Evolutionary conservation across 768 basidiomycete genomes (phyloP), one percentile per base, ranked within the genome.

Genomic region (Amanita pallidorosea): DNA sequence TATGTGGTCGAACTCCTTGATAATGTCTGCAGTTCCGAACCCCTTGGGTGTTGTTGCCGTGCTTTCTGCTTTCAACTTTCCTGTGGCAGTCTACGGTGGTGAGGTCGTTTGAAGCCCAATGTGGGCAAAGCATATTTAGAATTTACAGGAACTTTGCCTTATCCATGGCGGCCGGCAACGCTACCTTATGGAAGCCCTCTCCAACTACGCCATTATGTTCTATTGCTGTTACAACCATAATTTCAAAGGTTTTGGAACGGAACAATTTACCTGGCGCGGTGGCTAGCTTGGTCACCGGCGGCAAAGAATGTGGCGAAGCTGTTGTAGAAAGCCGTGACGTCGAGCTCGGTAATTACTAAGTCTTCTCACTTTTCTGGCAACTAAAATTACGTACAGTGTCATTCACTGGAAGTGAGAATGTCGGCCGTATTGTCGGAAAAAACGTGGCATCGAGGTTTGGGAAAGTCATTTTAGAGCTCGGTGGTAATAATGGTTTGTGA

Each of bases 11-110:
- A 43, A 20, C 45, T 42, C 53, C 43, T 48, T 60, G 49, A 60
- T 59, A 55, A 15, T 56, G 55, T 51, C 52, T 57, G 8, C 64
- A 92, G 90, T 95, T 3, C 88, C 94, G 7, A 96, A 96, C 63
- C 94, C 95, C 18, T 74, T 97, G 43, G 76, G 77, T 15, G 73
- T 79, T 37, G 76, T 79, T 35, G 81, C 73, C 27, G 80, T 95
- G 8, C 68, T 98, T 47, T 85, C 89, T 18, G 95, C 95, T 0
- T 97, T 96, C 73, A 98, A 98, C 65, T 98, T 97, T 63, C 95
- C 95, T 8, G 83, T 90, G 38, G 92, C 92, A 31, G 90, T 94
- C 40, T 91, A 89, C 65, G 90, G 90, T 93, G 90, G 89, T 85
- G 65, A 36, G 70, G 59, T 18, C 23, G 4, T 17, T 6, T 17